Conservation (phyloP, 257 asterid genomes). For the Craterostigma plantagineum region DNA sequence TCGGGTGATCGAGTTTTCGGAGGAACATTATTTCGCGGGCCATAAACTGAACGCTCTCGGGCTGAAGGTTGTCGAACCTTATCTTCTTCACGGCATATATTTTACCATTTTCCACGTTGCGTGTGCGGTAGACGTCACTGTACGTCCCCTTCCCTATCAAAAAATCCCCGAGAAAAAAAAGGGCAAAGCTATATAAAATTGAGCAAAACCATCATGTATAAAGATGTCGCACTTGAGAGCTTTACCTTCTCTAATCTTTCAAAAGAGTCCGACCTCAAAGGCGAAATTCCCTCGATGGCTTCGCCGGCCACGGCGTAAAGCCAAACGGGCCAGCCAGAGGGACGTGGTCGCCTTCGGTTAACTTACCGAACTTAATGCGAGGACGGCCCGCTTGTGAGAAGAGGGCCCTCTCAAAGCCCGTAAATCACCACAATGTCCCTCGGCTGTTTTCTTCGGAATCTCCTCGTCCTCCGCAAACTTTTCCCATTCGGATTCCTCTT, state of each 20-base stretch:
- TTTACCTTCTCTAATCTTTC: constrained; percentile 78
- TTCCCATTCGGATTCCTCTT: constrained; percentile 69
- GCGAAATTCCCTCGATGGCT: constrained; percentile 80
- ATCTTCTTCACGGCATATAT: constrained; percentile 91
- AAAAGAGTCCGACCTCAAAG: constrained; percentile 48
- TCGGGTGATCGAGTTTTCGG: constrained; percentile 81
- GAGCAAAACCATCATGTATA: neutral
- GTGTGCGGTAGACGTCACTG: constrained; percentile 86
- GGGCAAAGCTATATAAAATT: too few species aligned
- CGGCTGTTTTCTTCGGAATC: constrained; percentile 11
- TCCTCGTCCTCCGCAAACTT: too few species aligned
- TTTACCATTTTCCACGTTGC: constrained; percentile 47
- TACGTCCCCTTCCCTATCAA: constrained; percentile 98
- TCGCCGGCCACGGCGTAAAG: constrained; percentile 81
- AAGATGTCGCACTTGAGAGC: neutral
- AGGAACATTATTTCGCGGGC: constrained; percentile 75
- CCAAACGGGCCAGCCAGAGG: constrained; percentile 94
- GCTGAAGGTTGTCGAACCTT: constrained; percentile 68
- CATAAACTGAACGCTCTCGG: constrained; percentile 88
- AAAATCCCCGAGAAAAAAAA: constrained; percentile 5
- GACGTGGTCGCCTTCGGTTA: constrained; percentile 50
- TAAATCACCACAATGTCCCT: constrained; percentile 14
- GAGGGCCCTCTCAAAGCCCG: constrained; percentile 16
- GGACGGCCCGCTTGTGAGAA: constrained; percentile 26
- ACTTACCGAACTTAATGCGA: constrained; percentile 62